Evolutionary conservation across 179 eudicot species (phyloP), one percentile per base, ranked within the genome.

Genomic region (Gypsophila paniculata): DNA sequence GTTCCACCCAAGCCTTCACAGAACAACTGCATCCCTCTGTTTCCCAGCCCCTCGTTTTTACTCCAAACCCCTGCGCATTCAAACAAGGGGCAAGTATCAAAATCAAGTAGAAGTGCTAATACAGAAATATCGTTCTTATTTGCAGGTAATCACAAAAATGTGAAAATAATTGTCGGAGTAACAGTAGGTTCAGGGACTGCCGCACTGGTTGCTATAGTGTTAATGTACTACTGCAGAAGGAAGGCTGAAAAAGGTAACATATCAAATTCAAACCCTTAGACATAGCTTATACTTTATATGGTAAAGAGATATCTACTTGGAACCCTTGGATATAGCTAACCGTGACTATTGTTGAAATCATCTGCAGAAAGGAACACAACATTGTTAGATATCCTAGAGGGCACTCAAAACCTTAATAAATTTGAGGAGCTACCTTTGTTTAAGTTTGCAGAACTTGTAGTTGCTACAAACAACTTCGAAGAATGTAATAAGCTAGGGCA

Each of bases 401-500:
- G 51, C 3, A 51, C 3, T 58, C 29, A 18, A 57, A 49, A 4
- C 26, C 44, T 59, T 39, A 17, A 11, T 49, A 60, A 61, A 69
- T 34, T 61, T 48, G 70, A 70, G 68, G 84, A 81, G 59, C 60
- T 81, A 36, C 81, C 79, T 2, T 25, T 72, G 53, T 75, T 72
- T 61, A 57, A 64, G 25, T 78, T 82, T 52, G 75, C 57, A 42
- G 22, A 65, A 25, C 19, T 82, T 57, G 67, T 69, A 57, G 52
- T 72, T 25, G 85, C 82, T 5, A 82, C 85, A 11, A 62, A 72
- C 44, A 44, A 73, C 67, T 78, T 82, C 59, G 44, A 68, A 9
- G 66, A 70, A 5, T 58, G 17, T 5, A 82, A 75, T 60, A 78
- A 78, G 77, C 80, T 82, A 44, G 85, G 85, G 12, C 72, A 76